Base-by-base conservation (phyloP, 75 land plant genomes). In the Sequoia sempervirens region DNA sequence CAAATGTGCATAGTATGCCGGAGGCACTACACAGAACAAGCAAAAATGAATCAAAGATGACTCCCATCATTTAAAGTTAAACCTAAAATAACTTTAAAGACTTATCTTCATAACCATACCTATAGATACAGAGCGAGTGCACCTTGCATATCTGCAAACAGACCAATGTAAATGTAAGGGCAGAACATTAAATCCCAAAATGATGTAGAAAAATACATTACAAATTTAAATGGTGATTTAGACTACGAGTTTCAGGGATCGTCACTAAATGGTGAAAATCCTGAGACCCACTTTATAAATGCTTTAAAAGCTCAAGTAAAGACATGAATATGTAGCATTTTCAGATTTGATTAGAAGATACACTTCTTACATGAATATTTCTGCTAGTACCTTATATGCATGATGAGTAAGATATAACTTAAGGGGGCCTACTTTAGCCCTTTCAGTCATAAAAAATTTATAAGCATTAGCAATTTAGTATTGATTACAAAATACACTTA, bases 1-100 rank as follows among this genome's bases (percentile, higher is more conserved):
- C 45, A 98, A 88, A 87, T 98, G 99, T 3, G 99, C 99, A 88
- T 98, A 98, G 86, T 96, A 98, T 1, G 99, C 99, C 36, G 99
- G 99, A 18, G 99, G 97, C 52, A 96, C 97, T 95, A 92, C 85
- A 81, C 18, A 43, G 76, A 69, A 23, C 28, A 86, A 80, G 14
- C 8, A 84, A 3, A 74, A 41, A 18, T 7, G 34, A 17, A 23
- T 70, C 40, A 82, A 41, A 20, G 15, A 20, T 15, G 12, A 7
- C 37, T 23, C 26, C 32, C 23, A 40, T 5, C 75, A 64, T n/a
- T 40, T 37, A n/a, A n/a, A n/a, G n/a, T n/a, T n/a, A 15, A 81
- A 58, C 41, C 23, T 54, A 34, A 3, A 14, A 56, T 32, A 14
- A 4, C 10, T 46, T 80, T 17, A 46, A 12, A 38, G 72, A 56